Evolutionary conservation across 495 filamentous ascomycete genomes (phyloP).

Genomic region (Acidomyces sp.): DNA sequence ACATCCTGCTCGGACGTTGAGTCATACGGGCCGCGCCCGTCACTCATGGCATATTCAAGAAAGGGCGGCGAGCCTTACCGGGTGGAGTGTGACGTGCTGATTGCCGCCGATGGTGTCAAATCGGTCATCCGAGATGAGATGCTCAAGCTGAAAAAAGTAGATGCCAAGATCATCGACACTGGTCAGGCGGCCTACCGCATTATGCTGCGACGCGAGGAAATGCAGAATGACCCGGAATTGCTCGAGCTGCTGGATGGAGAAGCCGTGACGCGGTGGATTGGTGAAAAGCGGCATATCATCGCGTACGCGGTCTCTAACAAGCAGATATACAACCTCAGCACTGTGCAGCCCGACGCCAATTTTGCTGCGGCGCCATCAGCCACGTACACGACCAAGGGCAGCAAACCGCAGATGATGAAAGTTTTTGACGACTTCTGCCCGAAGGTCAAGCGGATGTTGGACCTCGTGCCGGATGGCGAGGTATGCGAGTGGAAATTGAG

Average conservation of each 20-base stretch:
- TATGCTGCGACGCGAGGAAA: constrained; percentile 57
- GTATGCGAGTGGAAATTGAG: constrained; percentile 74
- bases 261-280: constrained; percentile 65
- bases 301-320: constrained; percentile 66
- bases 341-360: constrained; percentile 59
- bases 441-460: constrained; percentile 56
- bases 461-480: constrained; percentile 67
- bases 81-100: constrained; percentile 53
- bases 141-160: constrained; percentile 41
- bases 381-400: constrained; percentile 62
- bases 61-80: constrained; percentile 41
- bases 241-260: constrained; percentile 52
- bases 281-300: constrained; percentile 66
- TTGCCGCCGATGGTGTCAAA: constrained; percentile 66
- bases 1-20: constrained; percentile 39
- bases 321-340: constrained; percentile 66
- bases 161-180: constrained; percentile 52
- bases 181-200: constrained; percentile 75
- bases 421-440: constrained; percentile 62
- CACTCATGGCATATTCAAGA: constrained; percentile 44
- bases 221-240: constrained; percentile 54
- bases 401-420: constrained; percentile 52
- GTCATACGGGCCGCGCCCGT: constrained; percentile 42
- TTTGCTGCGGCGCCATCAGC: constrained; percentile 59
- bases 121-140: constrained; percentile 47